Conservation (phyloP, 2,329 filamentous ascomycete species). For the Grosmannia penicillata region DNA sequence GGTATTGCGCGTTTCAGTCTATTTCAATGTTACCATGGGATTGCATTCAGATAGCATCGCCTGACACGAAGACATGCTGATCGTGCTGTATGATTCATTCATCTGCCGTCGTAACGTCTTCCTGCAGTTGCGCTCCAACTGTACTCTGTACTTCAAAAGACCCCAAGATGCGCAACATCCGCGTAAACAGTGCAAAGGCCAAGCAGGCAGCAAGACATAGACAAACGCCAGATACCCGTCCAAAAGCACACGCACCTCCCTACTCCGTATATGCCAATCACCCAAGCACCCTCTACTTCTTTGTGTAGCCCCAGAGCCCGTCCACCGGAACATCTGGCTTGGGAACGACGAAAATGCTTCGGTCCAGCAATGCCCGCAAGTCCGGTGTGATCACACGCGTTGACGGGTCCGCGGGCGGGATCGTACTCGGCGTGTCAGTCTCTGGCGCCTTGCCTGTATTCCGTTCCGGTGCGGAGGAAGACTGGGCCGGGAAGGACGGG, state of each 20-base stretch:
- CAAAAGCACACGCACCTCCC: no score
- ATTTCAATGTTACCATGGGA: no score
- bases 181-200: no score
- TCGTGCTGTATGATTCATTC: no score
- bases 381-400: constrained; percentile 41
- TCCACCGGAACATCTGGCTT: constrained; percentile 3
- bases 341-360: constrained; percentile 23
- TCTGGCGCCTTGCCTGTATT: constrained; percentile 6
- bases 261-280: not conserved
- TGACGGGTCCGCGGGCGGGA: not conserved
- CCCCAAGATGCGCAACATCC: no score
- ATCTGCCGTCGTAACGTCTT: no score
- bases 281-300: not conserved
- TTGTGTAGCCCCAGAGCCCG: constrained; percentile 9
- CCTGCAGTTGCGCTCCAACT: no score
- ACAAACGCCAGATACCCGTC: not conserved
- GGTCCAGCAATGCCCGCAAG: constrained; percentile 36
- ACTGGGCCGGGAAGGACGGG: not conserved
- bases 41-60: no score
- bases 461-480: not conserved
- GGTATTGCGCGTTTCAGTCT: no score
- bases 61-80: no score
- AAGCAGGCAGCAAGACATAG: no score
- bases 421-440: not conserved
- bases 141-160: no score